phyloP scores from a whole-genome alignment of 768 basidiomycete genomes.

The Lactarius pseudohatsudake region DNA sequence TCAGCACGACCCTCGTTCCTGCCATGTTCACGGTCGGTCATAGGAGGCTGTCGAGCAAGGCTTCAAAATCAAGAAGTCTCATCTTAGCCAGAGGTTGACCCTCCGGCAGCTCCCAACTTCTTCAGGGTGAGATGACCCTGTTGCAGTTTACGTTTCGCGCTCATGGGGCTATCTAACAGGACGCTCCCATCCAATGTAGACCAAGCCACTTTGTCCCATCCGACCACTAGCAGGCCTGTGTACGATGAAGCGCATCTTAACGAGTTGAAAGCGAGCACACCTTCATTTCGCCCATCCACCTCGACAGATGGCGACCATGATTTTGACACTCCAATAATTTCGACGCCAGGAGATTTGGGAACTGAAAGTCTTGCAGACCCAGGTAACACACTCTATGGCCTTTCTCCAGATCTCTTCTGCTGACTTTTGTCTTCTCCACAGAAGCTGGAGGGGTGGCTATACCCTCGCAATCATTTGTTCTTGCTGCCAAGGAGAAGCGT shows the following conservation, averaged over 20 bases:
- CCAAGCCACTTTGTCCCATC: conserved; percentile 32
- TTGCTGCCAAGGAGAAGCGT: conserved; percentile 72
- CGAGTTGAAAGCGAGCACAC: conserved; percentile 78
- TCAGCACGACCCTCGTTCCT: conserved; percentile 4
- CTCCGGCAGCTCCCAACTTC: conserved; percentile 52
- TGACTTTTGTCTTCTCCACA: conserved; percentile 24
- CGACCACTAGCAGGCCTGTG: conserved; percentile 50
- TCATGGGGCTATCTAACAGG: conserved; percentile 3
- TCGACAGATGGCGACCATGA: conserved; percentile 44
- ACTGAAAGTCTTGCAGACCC: conserved; percentile 9
- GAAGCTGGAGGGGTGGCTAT: conserved; percentile 49
- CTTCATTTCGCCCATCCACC: conserved; percentile 48
- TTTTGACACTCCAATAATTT: conserved; percentile 47
- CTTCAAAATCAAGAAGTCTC: conserved; percentile 82
- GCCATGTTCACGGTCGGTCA: conserved; percentile 31
- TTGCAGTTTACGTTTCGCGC: conserved; percentile 13
- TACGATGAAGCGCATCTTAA: conserved; percentile 75
- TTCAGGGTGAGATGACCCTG: conserved; percentile 24
- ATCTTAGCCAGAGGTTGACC: conserved; percentile 62
- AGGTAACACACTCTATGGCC: conserved; percentile 27
- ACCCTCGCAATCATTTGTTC: conserved; percentile 69
- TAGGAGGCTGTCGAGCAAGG: conserved; percentile 61
- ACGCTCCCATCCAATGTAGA: conserved; percentile 14
- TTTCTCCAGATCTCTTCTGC: conserved; percentile 31
- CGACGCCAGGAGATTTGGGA: conserved; percentile 35